Percentiles rank a stretch among this genome's conserved stretches.
Evolutionary conservation across 2,329 filamentous ascomycete species (phyloP).

Genomic region (Thielaviopsis punctulata): DNA sequence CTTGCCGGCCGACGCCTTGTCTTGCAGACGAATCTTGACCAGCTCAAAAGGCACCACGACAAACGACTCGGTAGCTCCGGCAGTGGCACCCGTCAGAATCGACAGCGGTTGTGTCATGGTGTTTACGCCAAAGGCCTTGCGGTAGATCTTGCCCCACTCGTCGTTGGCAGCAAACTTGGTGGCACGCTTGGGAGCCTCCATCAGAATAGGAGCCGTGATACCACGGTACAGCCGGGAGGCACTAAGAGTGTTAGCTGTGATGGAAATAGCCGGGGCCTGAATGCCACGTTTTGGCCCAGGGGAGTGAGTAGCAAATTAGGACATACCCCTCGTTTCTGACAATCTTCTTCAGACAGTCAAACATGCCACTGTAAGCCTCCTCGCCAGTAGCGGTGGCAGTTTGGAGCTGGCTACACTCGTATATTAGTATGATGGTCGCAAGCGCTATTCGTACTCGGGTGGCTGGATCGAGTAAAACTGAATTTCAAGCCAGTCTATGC

Average conservation of each 20-base stretch:
- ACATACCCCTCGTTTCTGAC: conserved; percentile 81
- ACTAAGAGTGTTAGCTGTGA: conserved; percentile 25
- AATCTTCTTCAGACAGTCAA: conserved; percentile 97
- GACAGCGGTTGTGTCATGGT: conserved; percentile 90
- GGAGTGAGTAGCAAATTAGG: conserved; percentile 2
- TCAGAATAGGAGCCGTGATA: conserved; percentile 87
- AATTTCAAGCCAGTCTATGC: too few relatives aligned
- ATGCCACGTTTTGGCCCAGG: neutral
- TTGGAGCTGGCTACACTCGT: conserved; percentile 59
- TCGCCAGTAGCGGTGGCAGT: conserved; percentile 53
- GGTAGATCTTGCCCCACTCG: conserved; percentile 92
- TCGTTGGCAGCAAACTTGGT: conserved; percentile 99
- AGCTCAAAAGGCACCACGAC: conserved; percentile 97
- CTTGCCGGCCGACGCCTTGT: conserved; percentile 80
- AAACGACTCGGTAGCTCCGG: conserved; percentile 88
- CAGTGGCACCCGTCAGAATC: conserved; percentile 81
- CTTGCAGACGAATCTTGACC: conserved; percentile 95
- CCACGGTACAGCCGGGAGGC: conserved; percentile 86
- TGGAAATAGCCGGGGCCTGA: neutral
- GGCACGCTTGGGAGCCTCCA: conserved; percentile 86
- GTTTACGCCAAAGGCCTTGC: conserved; percentile 61
- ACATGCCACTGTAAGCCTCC: conserved; percentile 88
- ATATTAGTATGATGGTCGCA: conserved; percentile 1
- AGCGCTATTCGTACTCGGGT: conserved; percentile 8
- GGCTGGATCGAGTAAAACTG: neutral